Base-by-base conservation (phyloP, 2,329 filamentous ascomycete species). In the Monilinia laxa region DNA sequence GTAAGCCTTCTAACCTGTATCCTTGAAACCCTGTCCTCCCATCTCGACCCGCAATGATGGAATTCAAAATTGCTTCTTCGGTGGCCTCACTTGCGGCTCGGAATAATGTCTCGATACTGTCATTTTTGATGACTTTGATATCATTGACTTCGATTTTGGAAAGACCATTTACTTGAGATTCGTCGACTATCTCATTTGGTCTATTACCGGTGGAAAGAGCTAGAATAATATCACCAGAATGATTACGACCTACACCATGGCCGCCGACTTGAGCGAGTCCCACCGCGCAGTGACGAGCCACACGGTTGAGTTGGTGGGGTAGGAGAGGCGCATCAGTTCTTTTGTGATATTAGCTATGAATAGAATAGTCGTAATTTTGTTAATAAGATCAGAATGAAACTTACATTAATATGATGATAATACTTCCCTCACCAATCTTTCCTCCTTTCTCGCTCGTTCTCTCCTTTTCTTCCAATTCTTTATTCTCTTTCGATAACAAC, bases 21-120 rank as follows among this genome's bases (percentile, higher is more conserved):
- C 81, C 84, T 60, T 81, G 78, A 67, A 82, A 80, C 0, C 86
- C 86, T 0, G 79, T 81, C 79, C 87, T 84, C 0, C 82, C 84
- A 71, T 86, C 82, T 1, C 86, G 85, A 78, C 84, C 38, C 68
- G 82, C 87, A 64, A 75, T 68, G 11, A 90, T 76, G 0, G 83
- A 82, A 73, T 90, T 90, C 69, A 87, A 84, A 65, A 90, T 88
- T 1, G 86, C 82, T 76, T 90, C 87, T 72, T 90, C 87, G 0
- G 85, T 85, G 0, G 83, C 84, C 72, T 90, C 87, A 0, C 85
- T 84, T 2, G 81, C 83, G 1, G 86, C 87, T 73, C 87, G 83
- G 67, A 90, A 86, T 67, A 88, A 75, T 0, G 81, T 81, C 70
- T 88, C 86, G 68, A 90, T 86, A 4, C 82, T 85, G 62, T 81